phyloP scores from a whole-genome alignment of 208 protist species.

The Acanthamoeba culbertsoni region DNA sequence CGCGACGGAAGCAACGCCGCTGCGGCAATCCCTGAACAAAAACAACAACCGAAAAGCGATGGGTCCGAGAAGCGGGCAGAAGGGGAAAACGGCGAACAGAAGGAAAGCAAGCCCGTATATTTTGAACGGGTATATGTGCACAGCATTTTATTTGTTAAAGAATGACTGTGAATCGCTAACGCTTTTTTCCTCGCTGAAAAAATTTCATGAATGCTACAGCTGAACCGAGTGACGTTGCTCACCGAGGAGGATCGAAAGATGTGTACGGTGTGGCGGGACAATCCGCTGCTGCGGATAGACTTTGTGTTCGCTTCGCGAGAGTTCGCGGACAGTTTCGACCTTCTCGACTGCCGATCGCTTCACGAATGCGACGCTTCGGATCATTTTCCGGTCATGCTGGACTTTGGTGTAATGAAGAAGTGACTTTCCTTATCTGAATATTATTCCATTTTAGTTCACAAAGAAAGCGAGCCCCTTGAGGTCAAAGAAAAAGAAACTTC shows the following conservation, averaged over 20 bases:
- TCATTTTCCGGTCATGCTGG: slow-evolving; percentile 24
- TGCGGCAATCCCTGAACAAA: neutral
- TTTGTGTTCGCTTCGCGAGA: neutral
- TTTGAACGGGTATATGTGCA: too few relatives aligned
- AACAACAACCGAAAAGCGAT: too few relatives aligned
- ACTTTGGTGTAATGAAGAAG: neutral
- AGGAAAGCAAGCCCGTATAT: too few relatives aligned
- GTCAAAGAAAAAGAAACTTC: too few relatives aligned
- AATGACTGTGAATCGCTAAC: too few relatives aligned
- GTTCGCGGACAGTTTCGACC: neutral
- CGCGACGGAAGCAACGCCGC: neutral
- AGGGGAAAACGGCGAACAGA: too few relatives aligned
- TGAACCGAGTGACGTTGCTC: neutral
- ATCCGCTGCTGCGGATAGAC: slow-evolving; percentile 30
- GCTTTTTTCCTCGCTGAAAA: neutral
- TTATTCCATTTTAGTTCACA: too few relatives aligned
- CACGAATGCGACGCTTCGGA: neutral
- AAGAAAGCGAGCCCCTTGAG: too few relatives aligned
- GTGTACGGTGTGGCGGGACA: neutral
- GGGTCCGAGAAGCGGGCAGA: too few relatives aligned
- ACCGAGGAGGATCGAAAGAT: neutral
- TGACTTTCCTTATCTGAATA: too few relatives aligned
- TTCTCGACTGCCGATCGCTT: neutral
- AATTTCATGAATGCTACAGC: neutral
- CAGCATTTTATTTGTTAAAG: too few relatives aligned